Percentiles rank a stretch among this genome's conserved stretches.
Conservation (phyloP, 257 asterid species). For the Ajuga chamaepitys region DNA sequence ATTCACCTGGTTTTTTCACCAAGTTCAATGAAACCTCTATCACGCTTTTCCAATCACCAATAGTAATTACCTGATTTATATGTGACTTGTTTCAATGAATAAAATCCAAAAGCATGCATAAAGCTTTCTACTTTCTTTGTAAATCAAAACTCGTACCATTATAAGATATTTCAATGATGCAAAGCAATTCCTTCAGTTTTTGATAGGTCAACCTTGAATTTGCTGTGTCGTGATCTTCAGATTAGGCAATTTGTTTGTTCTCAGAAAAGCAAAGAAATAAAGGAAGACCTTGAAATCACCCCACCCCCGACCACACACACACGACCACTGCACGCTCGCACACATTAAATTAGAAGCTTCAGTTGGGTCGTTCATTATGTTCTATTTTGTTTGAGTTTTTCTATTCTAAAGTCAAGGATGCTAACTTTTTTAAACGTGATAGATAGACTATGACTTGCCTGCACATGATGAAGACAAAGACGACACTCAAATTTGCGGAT, state of each 20-base stretch:
- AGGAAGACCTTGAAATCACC: too few species aligned
- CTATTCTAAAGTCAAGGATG: conserved; percentile 1
- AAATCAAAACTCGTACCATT: neutral
- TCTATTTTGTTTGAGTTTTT: neutral
- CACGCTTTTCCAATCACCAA: neutral
- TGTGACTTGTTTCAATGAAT: neutral
- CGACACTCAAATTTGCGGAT: conserved; percentile 16
- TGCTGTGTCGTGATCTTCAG: too few species aligned
- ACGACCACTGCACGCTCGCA: too few species aligned
- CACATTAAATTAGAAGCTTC: neutral
- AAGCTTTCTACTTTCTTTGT: neutral
- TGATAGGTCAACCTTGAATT: neutral
- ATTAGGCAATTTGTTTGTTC: too few species aligned
- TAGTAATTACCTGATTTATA: neutral
- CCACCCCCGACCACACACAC: too few species aligned
- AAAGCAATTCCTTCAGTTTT: neutral
- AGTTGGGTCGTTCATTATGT: neutral
- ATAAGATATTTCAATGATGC: neutral
- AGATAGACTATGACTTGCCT: conserved; percentile 35
- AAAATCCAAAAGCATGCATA: neutral
- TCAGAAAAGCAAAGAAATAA: too few species aligned
- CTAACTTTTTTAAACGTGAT: conserved; percentile 14
- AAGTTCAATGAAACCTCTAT: neutral
- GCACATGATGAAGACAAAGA: conserved; percentile 17
- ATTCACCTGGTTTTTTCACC: neutral